These are phyloP conservation scores for Stromatinia cepivora DNA, from an alignment of 2,329 filamentous ascomycete species.

Conservation along the genomic window DNA sequence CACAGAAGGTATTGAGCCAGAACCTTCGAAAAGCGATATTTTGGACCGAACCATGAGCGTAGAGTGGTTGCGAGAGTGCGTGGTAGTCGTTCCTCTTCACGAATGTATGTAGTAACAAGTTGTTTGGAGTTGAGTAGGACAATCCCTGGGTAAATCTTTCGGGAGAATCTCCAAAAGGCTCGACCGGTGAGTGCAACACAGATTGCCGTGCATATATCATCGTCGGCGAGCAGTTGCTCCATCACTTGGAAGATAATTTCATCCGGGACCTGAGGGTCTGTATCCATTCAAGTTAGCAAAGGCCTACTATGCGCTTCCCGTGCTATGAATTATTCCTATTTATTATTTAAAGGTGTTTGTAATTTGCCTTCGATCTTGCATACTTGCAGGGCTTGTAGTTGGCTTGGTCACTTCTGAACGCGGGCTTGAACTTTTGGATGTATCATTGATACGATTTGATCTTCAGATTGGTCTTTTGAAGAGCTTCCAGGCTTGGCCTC, in stretches of 20 bases:
- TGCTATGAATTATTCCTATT: neutral
- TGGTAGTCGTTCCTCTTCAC: neutral
- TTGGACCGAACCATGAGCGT: neutral
- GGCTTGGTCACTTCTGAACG: neutral
- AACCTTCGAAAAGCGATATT: neutral
- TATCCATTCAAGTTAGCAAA: neutral
- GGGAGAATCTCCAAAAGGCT: neutral
- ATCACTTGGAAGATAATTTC: neutral
- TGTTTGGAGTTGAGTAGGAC: neutral
- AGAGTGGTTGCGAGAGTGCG: neutral
- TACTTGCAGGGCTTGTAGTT: neutral
- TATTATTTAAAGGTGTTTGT: neutral
- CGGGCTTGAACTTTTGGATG: neutral
- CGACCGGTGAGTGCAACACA: neutral
- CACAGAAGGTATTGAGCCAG: neutral
- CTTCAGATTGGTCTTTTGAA: neutral
- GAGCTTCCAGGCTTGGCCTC: fast-evolving
- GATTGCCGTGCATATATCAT: neutral
- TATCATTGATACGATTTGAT: neutral
- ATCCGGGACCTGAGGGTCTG: neutral
- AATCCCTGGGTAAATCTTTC: neutral
- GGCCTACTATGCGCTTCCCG: too few species aligned
- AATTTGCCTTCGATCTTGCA: neutral
- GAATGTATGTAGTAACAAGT: neutral
- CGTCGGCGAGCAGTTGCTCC: neutral